Evolutionary conservation across 2,329 filamentous ascomycete genomes (phyloP).

Genomic region (Cladosporium oxysporum): DNA sequence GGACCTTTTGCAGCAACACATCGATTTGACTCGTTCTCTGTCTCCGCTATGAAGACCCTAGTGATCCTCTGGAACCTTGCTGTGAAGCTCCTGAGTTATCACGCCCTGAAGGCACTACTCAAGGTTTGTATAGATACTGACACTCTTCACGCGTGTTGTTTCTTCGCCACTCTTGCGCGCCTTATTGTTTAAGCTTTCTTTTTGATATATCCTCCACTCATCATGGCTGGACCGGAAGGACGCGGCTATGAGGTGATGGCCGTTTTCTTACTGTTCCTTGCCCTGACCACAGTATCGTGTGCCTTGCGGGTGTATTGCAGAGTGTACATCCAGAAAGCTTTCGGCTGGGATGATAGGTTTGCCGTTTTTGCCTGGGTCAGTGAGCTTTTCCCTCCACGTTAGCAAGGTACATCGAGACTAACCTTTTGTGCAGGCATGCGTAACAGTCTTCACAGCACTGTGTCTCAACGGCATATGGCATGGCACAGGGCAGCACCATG

Average conservation of each 20-base stretch:
- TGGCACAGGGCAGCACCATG: slow-evolving; percentile 43
- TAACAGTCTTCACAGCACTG: slow-evolving; percentile 41
- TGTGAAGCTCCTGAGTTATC: slow-evolving; percentile 1
- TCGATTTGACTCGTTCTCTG: not conserved
- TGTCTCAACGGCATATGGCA: slow-evolving; percentile 42
- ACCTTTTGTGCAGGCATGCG: not conserved
- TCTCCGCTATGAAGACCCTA: slow-evolving; percentile 8
- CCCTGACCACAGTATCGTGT: not conserved
- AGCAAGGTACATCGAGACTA: not conserved
- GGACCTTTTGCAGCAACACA: not conserved
- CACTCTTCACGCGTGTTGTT: not conserved
- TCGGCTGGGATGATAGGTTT: slow-evolving; percentile 16
- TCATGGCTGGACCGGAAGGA: slow-evolving; percentile 8
- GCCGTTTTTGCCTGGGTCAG: slow-evolving; percentile 7
- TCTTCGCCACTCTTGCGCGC: not conserved
- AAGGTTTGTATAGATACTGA: not conserved
- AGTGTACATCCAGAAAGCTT: slow-evolving; percentile 7
- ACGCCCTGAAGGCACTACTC: not conserved
- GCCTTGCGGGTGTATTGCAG: slow-evolving; percentile 5
- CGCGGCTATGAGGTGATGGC: slow-evolving; percentile 14
- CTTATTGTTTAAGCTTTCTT: not conserved
- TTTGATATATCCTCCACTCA: not conserved
- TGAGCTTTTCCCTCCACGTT: not conserved
- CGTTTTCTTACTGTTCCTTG: slow-evolving; percentile 7
- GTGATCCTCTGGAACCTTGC: slow-evolving; percentile 7